phyloP scores from a whole-genome alignment of 1,139 yeast species.

The Eremothecium gossypii region DNA sequence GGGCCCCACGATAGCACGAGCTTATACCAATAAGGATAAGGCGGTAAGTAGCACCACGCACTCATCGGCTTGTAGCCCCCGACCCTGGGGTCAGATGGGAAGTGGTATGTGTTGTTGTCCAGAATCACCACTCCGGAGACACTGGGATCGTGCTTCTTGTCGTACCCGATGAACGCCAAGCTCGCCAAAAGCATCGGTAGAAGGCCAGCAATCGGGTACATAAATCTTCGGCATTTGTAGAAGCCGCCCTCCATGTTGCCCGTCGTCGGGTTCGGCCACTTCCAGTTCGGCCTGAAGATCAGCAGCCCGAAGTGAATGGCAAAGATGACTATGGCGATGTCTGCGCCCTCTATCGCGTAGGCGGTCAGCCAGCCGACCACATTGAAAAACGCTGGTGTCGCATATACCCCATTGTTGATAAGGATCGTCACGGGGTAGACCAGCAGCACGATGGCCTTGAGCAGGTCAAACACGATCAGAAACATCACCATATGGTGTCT shows the following conservation, averaged over 20 bases:
- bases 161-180: constrained; percentile 51
- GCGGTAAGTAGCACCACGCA: constrained; percentile 78
- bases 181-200: constrained; percentile 65
- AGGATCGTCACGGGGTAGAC: constrained; percentile 54
- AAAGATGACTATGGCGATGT: constrained; percentile 70
- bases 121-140: constrained; percentile 14
- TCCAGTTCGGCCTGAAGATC: constrained; percentile 55
- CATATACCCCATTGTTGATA: constrained; percentile 40
- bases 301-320: constrained; percentile 76
- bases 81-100: constrained; percentile 19
- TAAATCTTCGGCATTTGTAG: constrained; percentile 46
- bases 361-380: constrained; percentile 83
- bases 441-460: constrained; percentile 62
- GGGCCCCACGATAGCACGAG: constrained; percentile 77
- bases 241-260: constrained; percentile 65
- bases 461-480: constrained; percentile 58
- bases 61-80: constrained; percentile 54
- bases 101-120: constrained; percentile 20
- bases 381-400: constrained; percentile 50
- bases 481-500: constrained; percentile 66
- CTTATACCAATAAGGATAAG: constrained; percentile 65
- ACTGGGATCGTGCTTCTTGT: constrained; percentile 12
- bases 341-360: constrained; percentile 78
- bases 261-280: constrained; percentile 35
- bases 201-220: constrained; percentile 50